Evolutionary conservation across 306 rosid species (phyloP).

Genomic region (Gleditsia sinensis): DNA sequence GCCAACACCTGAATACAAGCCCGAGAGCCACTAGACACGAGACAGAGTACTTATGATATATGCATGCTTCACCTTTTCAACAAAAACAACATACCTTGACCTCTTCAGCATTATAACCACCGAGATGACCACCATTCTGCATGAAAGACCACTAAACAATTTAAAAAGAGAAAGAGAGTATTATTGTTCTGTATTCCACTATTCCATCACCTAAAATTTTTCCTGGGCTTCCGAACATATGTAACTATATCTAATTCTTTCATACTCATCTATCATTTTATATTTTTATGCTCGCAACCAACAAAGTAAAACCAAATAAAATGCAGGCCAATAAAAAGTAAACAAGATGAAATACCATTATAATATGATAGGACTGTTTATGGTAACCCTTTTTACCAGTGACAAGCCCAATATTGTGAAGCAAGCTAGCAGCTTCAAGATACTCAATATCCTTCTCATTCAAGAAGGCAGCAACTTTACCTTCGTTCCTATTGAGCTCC

Average conservation of each 20-base stretch:
- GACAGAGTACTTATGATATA: neutral
- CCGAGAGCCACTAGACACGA: neutral
- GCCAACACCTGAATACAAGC: neutral
- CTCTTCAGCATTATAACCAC: slow-evolving; percentile 41
- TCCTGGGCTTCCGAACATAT: neutral
- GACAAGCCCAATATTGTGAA: slow-evolving; percentile 46
- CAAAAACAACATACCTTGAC: slow-evolving; percentile 39
- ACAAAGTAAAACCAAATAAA: neutral
- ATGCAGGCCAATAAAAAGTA: neutral
- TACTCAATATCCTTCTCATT: slow-evolving; percentile 44
- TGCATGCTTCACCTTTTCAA: neutral
- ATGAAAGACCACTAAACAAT: neutral
- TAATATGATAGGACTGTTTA: slow-evolving; percentile 37
- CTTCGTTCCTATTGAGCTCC: neutral
- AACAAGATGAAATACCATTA: slow-evolving; percentile 29
- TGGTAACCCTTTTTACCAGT: slow-evolving; percentile 44
- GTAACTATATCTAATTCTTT: neutral
- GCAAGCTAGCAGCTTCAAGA: slow-evolving; percentile 47
- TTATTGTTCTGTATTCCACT: neutral
- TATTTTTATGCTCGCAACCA: neutral
- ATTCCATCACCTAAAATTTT: neutral
- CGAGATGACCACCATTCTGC: slow-evolving; percentile 36
- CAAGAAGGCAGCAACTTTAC: slow-evolving; percentile 18
- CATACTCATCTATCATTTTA: neutral
- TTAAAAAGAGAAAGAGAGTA: neutral